These are phyloP conservation scores for Hyaloscypha finlandica DNA, from an alignment of 495 filamentous ascomycete genomes.

Conservation along the genomic window DNA sequence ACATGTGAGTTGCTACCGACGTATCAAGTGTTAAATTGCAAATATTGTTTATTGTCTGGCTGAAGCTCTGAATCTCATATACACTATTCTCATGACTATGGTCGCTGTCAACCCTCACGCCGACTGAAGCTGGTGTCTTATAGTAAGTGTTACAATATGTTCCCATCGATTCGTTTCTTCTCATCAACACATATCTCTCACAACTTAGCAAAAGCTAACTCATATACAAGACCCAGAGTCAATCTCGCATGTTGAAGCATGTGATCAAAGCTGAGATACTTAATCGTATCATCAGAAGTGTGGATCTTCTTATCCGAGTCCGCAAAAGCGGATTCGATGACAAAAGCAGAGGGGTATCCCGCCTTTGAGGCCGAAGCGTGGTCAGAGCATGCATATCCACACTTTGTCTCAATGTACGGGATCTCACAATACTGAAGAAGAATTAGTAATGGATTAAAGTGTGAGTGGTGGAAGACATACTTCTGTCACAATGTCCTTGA, in stretches of 20 bases:
- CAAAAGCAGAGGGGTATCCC: constrained; percentile 93
- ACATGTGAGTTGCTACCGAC: too few relatives aligned
- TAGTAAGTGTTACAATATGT: background rate
- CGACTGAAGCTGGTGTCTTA: background rate
- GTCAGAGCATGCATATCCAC: constrained; percentile 96
- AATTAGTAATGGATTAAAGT: constrained; percentile 11
- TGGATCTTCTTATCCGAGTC: constrained; percentile 89
- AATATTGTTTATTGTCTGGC: background rate
- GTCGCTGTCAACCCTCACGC: background rate
- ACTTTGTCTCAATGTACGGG: constrained; percentile 87
- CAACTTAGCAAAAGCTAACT: constrained; percentile 70
- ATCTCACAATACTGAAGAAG: constrained; percentile 76
- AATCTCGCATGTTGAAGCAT: constrained; percentile 97
- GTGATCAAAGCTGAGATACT: constrained; percentile 91
- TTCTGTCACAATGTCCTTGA: constrained; percentile 82
- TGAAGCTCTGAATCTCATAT: background rate
- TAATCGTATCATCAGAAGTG: constrained; percentile 82
- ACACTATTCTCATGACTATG: background rate
- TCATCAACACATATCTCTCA: constrained; percentile 4
- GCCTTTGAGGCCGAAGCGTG: constrained; percentile 96
- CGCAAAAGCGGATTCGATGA: constrained; percentile 88
- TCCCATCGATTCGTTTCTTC: background rate
- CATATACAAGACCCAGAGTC: constrained; percentile 86
- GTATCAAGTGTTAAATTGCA: background rate
- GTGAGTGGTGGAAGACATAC: constrained; percentile 42